Evolutionary conservation across 2,329 filamentous ascomycete species (phyloP).

Genomic region (Teratosphaeria zuluensis): DNA sequence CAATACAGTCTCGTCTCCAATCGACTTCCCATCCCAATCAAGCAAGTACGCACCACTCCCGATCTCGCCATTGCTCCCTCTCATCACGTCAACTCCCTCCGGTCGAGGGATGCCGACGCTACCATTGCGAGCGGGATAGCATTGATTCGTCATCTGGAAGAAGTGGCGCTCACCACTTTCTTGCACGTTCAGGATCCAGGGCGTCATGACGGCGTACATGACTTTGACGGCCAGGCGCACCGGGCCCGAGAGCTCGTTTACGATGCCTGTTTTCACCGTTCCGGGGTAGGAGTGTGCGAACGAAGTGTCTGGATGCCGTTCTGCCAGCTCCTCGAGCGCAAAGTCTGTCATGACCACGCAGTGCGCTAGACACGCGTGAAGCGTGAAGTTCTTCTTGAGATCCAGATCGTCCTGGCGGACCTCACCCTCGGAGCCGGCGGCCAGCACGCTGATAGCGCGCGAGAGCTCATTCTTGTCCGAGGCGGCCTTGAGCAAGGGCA

Average conservation of each 20-base stretch:
- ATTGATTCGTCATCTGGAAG: constrained; percentile 30
- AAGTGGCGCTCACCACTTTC: constrained; percentile 40
- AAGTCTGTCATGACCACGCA: constrained; percentile 42
- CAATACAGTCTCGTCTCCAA: constrained; percentile 25
- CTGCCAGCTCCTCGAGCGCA: constrained; percentile 42
- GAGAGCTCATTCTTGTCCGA: constrained; percentile 31
- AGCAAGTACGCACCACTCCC: constrained; percentile 29
- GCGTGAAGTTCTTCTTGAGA: constrained; percentile 28
- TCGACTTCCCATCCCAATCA: constrained; percentile 28
- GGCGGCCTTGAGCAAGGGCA: constrained; percentile 44
- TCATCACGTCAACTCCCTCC: constrained; percentile 19
- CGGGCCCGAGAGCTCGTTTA: constrained; percentile 27
- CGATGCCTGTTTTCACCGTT: constrained; percentile 37
- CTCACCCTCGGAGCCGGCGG: constrained; percentile 42
- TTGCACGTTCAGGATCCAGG: constrained; percentile 29
- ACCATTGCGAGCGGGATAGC: constrained; percentile 19
- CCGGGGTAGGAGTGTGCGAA: constrained; percentile 44
- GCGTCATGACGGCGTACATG: constrained; percentile 27
- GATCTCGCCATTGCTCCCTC: constrained; percentile 21
- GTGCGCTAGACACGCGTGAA: constrained; percentile 30
- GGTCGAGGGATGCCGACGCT: constrained; percentile 20
- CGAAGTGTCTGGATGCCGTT: constrained; percentile 34
- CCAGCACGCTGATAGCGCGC: constrained; percentile 48
- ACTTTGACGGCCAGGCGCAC: constrained; percentile 25
- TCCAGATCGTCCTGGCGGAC: constrained; percentile 41